Evolutionary conservation across 1,139 yeast genomes (phyloP), one percentile per base, ranked within the genome.

Genomic region (Starmera stellimalicola): DNA sequence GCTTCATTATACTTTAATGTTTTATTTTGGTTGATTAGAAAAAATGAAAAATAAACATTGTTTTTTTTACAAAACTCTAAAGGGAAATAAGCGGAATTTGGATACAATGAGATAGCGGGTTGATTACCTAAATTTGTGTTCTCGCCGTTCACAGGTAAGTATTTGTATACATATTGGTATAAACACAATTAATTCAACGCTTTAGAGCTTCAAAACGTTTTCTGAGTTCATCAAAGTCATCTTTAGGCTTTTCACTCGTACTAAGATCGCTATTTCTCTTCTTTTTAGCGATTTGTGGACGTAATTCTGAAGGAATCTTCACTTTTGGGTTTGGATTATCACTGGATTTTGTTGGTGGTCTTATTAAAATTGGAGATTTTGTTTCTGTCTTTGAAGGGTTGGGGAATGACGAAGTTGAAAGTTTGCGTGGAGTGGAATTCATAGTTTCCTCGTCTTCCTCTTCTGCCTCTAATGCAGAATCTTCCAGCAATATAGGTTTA

Each of bases 131-230:
- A n/a, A n/a, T n/a, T n/a, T n/a, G n/a, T n/a, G n/a, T n/a, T n/a
- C n/a, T n/a, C n/a, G n/a, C n/a, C n/a, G n/a, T n/a, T n/a, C n/a
- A n/a, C n/a, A n/a, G n/a, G n/a, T n/a, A n/a, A n/a, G n/a, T n/a
- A n/a, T n/a, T n/a, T n/a, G n/a, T n/a, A n/a, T n/a, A n/a, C n/a
- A n/a, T n/a, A n/a, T n/a, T n/a, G n/a, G n/a, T n/a, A n/a, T n/a
- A n/a, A n/a, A n/a, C n/a, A n/a, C n/a, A n/a, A n/a, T 17, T 11
- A 10, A 4, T 25, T 36, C 33, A 47, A 16, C 51, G 35, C 41
- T 64, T 67, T 33, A 70, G 48, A 3, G 79, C 79, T 12, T 69
- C 77, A 50, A 75, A 73, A 31, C 82, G 52, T 41, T 64, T 66
- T 42, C 65, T 63, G 20, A 76, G 49, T 6, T 68, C 76, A 36